Evolutionary conservation across 2,329 filamentous ascomycete species (phyloP), one percentile per base, ranked within the genome.

Genomic region (Myriosclerotinia curreyana): DNA sequence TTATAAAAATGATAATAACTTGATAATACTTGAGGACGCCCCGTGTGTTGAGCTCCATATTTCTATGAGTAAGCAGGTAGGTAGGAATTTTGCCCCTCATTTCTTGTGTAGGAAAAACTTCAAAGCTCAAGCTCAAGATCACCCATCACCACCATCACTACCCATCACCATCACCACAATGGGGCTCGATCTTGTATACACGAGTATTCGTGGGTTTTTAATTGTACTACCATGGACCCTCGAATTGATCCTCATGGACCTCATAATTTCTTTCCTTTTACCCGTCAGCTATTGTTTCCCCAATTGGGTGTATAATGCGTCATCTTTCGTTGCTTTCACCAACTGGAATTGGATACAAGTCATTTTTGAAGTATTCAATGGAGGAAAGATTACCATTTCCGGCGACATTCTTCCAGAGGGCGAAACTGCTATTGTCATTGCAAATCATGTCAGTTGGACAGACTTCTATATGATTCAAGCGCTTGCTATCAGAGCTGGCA

Each of bases 401-500:
- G 84, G 83, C 20, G 81, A 84, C 67, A 65, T 70, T 1, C 74
- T 86, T 11, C 83, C 82, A 1, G 62, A 65, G 14, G 78, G 77
- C n/a, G 85, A 88, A 74, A 84, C 81, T 34, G 84, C 83, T 62
- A 81, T 88, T 61, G 82, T 87, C 40, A 75, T 87, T 61, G 77
- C 80, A 62, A 86, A 87, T 72, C 85, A 87, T 74, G 80, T 86
- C 48, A 79, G 78, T 60, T 87, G 84, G 85, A 78, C 79, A 64
- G 85, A 87, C 73, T 86, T 88, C 71, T 88, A 86, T 76, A 81
- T 86, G 78, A 83, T 87, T 67, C 84, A 88, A 74, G 79, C 80
- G 46, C 74, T 86, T 50, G 84, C 84, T 17, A 69, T 80, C 55
- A 76, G 76, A 50, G 75, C 81, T 15, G 79, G 78, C 62, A 88